A percentile compares a stretch with the other conserved stretches of the same genome.
phyloP scores from a whole-genome alignment of 768 basidiomycete species.

The Tulasnella sp. region DNA sequence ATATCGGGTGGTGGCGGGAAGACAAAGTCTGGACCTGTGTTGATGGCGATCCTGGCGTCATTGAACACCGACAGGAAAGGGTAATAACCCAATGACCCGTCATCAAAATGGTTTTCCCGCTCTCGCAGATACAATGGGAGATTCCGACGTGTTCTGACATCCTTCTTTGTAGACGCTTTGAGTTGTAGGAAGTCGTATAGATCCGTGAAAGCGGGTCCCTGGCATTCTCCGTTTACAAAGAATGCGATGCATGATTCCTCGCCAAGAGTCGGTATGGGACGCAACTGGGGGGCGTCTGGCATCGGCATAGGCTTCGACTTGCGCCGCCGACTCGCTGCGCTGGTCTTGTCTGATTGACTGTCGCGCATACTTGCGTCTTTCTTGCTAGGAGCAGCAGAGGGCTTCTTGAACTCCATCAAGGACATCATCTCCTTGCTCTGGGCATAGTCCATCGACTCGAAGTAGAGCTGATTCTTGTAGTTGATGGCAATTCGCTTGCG shows the following conservation, averaged over 20 bases:
- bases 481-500: slow-evolving; percentile 89
- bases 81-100: slow-evolving; percentile 91
- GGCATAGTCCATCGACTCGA: slow-evolving; percentile 83
- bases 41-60: slow-evolving; percentile 68
- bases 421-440: slow-evolving; percentile 84
- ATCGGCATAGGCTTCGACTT: slow-evolving; percentile 18
- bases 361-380: slow-evolving; percentile 54
- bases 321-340: slow-evolving; percentile 40
- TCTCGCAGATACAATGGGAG: slow-evolving; percentile 25
- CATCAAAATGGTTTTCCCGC: slow-evolving; percentile 73
- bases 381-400: slow-evolving; percentile 38
- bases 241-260: slow-evolving; percentile 67
- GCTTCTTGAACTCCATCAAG: slow-evolving; percentile 51
- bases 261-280: slow-evolving; percentile 54
- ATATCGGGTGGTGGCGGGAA: slow-evolving; percentile 70
- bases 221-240: slow-evolving; percentile 81
- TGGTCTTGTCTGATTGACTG: slow-evolving; percentile 23
- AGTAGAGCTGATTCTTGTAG: slow-evolving; percentile 94
- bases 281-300: slow-evolving; percentile 28
- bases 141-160: slow-evolving; percentile 55
- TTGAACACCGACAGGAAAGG: slow-evolving; percentile 91
- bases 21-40: slow-evolving; percentile 80
- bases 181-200: slow-evolving; percentile 84
- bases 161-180: slow-evolving; percentile 47
- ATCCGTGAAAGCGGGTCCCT: slow-evolving; percentile 74